Base-by-base conservation (phyloP, 371 early-diverging fungal genomes). In the Thermomucor indicae-seudaticae region DNA sequence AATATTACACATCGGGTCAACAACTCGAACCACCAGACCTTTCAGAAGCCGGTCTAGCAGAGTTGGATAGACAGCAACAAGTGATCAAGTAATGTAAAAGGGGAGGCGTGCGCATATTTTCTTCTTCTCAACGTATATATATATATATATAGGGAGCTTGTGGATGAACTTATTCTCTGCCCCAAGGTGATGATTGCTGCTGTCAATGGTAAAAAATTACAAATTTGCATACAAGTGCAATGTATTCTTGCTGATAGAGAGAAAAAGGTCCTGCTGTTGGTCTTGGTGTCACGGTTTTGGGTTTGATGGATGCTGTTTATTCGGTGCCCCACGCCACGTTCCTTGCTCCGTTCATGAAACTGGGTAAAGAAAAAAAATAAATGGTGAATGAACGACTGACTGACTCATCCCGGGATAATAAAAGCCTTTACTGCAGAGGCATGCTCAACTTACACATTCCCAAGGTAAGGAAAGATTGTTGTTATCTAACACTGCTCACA, bases 261-360 rank as follows among this genome's bases (percentile, higher is more conserved):
- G n/a, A n/a, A n/a, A n/a, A n/a, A n/a, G 88, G 83, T 80, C 79
- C 78, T 41, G 83, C 82, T 1, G 75, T 86, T 49, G 88, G 88
- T 32, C 84, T 85, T 58, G 87, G 76, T 34, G 78, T 74, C 32
- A 87, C 89, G 1, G 74, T 81, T 4, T 49, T 80, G 37, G 83
- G 81, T 7, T 78, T 86, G n/a, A 84, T 79, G 51, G 89, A 89
- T 66, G 76, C 85, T 30, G 75, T 86, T 20, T 84, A 85, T 48
- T 54, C 83, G 1, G 72, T 77, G 4, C 82, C 83, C 40, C 64
- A 74, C 28, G 80, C 84, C 2, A 81, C 80, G 7, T 86, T 83
- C 56, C 58, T 53, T 20, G 82, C 84, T 20, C 86, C 86, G 11
- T 86, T 84, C 52, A 86, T 86, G 86, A 70, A 81, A 47, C 56